Evolutionary conservation across 1,284 basidiomycete species (phyloP).

Genomic region (Agroathelia rolfsii): DNA sequence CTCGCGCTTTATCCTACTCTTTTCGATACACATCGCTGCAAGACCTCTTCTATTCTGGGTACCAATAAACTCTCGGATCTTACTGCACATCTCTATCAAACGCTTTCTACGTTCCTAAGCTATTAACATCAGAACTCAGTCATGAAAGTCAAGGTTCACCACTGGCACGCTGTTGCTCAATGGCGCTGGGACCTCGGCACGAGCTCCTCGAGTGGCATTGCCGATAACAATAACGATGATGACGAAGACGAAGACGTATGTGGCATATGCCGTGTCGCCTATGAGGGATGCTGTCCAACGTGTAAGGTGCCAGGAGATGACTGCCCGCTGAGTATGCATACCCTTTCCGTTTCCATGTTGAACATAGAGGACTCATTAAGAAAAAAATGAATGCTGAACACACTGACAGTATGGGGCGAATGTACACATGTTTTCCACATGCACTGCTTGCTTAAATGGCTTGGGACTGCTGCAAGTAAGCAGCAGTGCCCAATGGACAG

Average conservation of each 20-base stretch:
- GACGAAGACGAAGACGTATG: conserved; percentile 83
- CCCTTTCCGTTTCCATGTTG: conserved; percentile 1
- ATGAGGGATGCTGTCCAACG: conserved; percentile 85
- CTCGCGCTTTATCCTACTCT: no score
- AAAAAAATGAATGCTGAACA: no score
- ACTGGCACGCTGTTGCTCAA: conserved; percentile 78
- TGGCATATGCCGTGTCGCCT: conserved; percentile 87
- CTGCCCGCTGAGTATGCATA: conserved; percentile 79
- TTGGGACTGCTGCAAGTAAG: conserved; percentile 77
- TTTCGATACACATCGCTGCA: no score
- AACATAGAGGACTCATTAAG: conserved; percentile 3
- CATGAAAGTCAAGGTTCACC: conserved; percentile 79
- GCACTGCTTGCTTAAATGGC: conserved; percentile 94
- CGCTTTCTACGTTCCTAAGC: no score
- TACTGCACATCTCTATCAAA: no score
- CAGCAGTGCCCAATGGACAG: conserved; percentile 93
- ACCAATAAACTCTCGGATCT: no score
- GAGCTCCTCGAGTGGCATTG: no score
- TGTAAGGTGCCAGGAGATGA: conserved; percentile 96
- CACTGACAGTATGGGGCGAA: conserved; percentile 95
- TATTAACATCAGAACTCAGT: no score
- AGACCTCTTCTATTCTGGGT: no score
- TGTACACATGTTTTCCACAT: conserved; percentile 93
- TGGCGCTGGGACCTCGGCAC: conserved; percentile 78
- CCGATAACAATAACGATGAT: conserved; percentile 49